Evolutionary conservation across 352 stramenopile genomes (phyloP).

Genomic region (Phytopythium cucurbitacearum): DNA sequence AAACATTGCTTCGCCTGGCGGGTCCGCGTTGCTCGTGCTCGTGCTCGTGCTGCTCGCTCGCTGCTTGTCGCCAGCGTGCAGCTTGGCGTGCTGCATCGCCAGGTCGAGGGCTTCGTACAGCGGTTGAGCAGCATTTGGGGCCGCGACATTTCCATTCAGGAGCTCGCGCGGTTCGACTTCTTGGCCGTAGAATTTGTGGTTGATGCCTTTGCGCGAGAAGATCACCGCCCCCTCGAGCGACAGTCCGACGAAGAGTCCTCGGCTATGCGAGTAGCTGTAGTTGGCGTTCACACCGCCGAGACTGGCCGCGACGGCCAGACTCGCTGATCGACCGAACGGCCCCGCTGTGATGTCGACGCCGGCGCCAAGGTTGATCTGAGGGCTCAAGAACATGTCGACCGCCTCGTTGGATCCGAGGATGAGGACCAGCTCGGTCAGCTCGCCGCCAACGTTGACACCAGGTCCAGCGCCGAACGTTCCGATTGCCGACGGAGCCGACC

Average conservation of each 20-base stretch:
- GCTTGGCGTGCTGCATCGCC: conserved; percentile 17
- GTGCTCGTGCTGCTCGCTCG: too few relatives aligned
- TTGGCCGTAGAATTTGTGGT: conserved; percentile 90
- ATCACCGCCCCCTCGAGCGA: conserved; percentile 88
- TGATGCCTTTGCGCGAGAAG: conserved; percentile 71
- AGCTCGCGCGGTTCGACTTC: conserved; percentile 41
- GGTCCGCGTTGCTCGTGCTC: too few relatives aligned
- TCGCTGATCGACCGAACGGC: conserved; percentile 68
- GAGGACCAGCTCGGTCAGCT: conserved; percentile 92
- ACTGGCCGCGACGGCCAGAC: conserved; percentile 50
- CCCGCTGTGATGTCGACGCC: conserved; percentile 84
- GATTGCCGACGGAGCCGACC: conserved; percentile 89
- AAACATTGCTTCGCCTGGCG: too few relatives aligned
- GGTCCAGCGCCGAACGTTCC: conserved; percentile 68
- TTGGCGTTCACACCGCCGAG: conserved; percentile 61
- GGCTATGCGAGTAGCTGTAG: conserved; percentile 90
- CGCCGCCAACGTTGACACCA: conserved; percentile 83
- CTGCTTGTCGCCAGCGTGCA: too few relatives aligned
- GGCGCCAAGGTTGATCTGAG: conserved; percentile 82
- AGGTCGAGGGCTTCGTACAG: conserved; percentile 58
- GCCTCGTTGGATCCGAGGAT: conserved; percentile 84
- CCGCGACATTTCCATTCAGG: conserved; percentile 30
- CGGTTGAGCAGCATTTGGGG: conserved; percentile 35
- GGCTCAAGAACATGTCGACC: conserved; percentile 79
- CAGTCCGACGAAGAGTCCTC: conserved; percentile 88